Conservation (phyloP, 495 filamentous ascomycete genomes). For the Penicillium egyptiacum region DNA sequence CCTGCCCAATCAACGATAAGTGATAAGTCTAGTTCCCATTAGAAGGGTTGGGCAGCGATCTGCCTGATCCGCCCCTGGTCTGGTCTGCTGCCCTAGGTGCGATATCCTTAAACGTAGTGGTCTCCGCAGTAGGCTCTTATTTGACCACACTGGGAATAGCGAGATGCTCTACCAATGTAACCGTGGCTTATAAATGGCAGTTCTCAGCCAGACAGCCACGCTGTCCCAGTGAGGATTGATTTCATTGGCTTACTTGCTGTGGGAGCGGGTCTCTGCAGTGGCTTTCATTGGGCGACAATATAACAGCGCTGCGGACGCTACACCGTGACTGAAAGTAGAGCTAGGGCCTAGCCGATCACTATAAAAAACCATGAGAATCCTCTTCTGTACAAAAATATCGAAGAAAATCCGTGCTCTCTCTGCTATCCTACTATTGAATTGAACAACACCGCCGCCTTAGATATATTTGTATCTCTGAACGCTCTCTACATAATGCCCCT, state of each 20-base stretch:
- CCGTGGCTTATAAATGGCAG: no score
- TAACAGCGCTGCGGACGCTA: conserved; percentile 1
- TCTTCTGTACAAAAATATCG: conserved; percentile 7
- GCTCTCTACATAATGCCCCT: conserved; percentile 8
- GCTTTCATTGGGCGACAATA: conserved; percentile 7
- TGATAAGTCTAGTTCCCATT: no score
- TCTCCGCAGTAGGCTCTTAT: no score
- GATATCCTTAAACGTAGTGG: no score
- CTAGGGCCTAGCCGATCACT: neutral
- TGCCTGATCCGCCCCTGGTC: no score
- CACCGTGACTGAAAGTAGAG: neutral
- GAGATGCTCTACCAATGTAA: no score
- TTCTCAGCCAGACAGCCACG: no score
- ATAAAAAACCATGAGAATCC: conserved; percentile 7
- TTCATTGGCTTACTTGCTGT: neutral
- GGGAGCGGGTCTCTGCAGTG: conserved; percentile 9
- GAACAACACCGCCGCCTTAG: conserved; percentile 3
- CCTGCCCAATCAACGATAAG: no score
- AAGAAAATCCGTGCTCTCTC: neutral
- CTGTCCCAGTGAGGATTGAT: no score
- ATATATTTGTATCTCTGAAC: conserved; percentile 4
- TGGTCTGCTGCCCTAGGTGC: no score
- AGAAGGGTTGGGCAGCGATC: no score
- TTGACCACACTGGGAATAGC: no score
- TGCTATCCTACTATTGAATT: conserved; percentile 4